Conservation (phyloP, 169 alveolate species). For the Eimeria mitis region DNA sequence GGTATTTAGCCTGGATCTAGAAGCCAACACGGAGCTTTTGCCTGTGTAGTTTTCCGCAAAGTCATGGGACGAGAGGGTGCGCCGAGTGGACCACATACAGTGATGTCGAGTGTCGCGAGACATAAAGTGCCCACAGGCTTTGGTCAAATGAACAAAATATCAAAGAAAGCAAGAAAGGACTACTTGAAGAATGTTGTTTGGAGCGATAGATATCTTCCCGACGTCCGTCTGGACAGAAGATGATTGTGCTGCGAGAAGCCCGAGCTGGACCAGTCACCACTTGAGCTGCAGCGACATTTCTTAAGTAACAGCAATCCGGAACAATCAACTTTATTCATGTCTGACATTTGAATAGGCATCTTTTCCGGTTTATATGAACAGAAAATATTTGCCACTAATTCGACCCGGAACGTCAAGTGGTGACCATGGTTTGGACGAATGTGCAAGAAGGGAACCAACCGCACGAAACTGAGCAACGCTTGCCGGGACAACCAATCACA, state of each 20-base stretch:
- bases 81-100: neutral
- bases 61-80: neutral
- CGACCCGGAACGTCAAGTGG: too few species aligned
- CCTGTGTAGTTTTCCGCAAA: neutral
- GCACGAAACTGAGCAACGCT: neutral
- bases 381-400: neutral
- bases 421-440: neutral
- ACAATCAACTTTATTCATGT: neutral
- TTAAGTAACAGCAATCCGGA: neutral
- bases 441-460: neutral
- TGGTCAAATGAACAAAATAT: neutral
- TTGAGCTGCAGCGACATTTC: neutral
- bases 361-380: neutral
- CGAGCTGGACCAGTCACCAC: conserved; percentile 12
- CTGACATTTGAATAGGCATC: neutral
- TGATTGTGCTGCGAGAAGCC: neutral
- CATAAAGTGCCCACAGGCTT: neutral
- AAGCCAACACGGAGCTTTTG: neutral
- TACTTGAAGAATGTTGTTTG: neutral
- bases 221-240: neutral
- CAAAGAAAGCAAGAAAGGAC: neutral
- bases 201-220: neutral
- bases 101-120: conserved; percentile 10
- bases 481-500: neutral
- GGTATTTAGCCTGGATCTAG: neutral